Percentiles rank a stretch among this genome's conserved stretches.
phyloP scores from a whole-genome alignment of 352 stramenopile genomes.

The Globisporangium alternatum region DNA sequence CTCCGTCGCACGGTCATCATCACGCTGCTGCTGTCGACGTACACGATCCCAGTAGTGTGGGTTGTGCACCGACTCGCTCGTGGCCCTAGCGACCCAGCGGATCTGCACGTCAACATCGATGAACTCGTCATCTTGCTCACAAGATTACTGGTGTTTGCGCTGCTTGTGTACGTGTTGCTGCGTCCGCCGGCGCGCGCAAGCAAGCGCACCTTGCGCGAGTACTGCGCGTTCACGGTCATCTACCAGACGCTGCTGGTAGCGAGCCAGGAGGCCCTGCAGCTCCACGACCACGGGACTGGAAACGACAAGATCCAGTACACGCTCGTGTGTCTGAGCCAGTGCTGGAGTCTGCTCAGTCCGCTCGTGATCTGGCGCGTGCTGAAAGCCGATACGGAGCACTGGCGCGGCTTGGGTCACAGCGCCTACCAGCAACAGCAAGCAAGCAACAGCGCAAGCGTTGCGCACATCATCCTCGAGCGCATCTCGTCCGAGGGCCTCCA shows the following conservation, averaged over 20 bases:
- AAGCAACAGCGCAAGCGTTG: neutral
- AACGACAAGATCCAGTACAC: neutral
- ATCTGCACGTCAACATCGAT: neutral
- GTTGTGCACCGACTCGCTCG: neutral
- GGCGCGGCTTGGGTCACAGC: constrained; percentile 26
- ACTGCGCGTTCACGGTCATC: neutral
- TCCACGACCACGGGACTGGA: neutral
- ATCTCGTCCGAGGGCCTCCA: constrained; percentile 59
- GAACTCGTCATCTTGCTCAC: neutral
- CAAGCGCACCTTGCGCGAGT: constrained; percentile 2
- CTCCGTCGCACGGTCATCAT: neutral
- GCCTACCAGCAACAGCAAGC: constrained; percentile 1
- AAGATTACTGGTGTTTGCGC: neutral
- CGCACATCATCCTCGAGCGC: constrained; percentile 22
- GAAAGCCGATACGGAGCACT: constrained; percentile 55
- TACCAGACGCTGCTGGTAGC: neutral
- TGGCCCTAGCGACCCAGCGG: neutral
- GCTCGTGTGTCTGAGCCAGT: neutral
- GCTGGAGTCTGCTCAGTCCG: constrained; percentile 18
- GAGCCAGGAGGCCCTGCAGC: neutral
- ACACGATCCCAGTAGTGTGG: neutral
- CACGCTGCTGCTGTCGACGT: neutral
- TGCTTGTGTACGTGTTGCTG: constrained; percentile 29
- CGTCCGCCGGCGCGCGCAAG: neutral
- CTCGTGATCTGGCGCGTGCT: constrained; percentile 63